Base-by-base conservation (phyloP, 1,284 basidiomycete genomes). In the Earliella scabrosa region DNA sequence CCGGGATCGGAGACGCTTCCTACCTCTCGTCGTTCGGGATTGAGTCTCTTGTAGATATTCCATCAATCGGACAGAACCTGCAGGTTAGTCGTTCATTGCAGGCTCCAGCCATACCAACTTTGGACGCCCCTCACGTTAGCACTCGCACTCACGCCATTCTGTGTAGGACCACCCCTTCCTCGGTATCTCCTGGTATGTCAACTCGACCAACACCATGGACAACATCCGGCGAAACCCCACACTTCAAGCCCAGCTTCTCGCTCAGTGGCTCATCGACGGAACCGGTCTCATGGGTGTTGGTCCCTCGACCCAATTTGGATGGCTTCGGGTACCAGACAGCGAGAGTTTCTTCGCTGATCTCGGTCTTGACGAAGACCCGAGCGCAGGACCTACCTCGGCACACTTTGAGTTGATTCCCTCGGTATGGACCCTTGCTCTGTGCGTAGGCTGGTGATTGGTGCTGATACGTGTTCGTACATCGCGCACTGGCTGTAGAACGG, bases 1-100 rank as follows among this genome's bases (percentile, higher is more conserved):
- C 74, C 7, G 78, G 78, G 50, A 77, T 80, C 56, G 78, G 77
- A 8, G 66, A 71, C 58, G 56, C 61, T 47, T 36, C 47, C 2
- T 56, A 73, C 3, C 67, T 80, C 14, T 34, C 60, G 35, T 58
- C 61, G 18, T 63, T 69, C 34, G 71, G 71, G 18, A 73, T 77
- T 48, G 59, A 60, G 2, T 50, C 68, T 2, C 59, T 73, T 21
- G 65, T 71, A 8, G 65, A 72, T 45, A 67, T 73, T 4, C 68
- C 70, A 16, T 66, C 71, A 48, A 75, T 77, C 34, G 77, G 77
- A 21, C 71, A 73, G 59, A 76, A 78, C 63, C 53, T 78, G 24
- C 74, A 74, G 58, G 45, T 48, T 34, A 27, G 45, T 18, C 9
- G 26, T 1, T 21, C 20, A 24, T n/a, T 16, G 16, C n/a, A n/a